These are phyloP conservation scores for Leucocoprinus leucothites DNA, from an alignment of 768 basidiomycete genomes.

Conservation along the genomic window DNA sequence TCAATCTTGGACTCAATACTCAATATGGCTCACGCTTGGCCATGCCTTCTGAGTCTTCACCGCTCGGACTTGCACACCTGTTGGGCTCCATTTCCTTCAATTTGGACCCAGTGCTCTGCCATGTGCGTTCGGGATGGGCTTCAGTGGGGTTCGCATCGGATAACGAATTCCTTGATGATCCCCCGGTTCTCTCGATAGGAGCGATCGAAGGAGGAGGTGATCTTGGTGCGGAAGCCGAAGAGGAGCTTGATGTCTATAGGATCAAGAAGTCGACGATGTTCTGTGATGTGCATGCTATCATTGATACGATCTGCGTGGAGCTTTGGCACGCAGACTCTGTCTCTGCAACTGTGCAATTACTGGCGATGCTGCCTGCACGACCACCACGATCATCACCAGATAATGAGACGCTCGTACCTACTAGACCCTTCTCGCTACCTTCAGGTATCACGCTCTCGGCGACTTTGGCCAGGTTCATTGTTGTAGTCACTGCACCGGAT, in stretches of 20 bases:
- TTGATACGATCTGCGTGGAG: constrained; percentile 27
- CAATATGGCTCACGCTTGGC: constrained; percentile 39
- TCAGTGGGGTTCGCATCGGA: constrained; percentile 29
- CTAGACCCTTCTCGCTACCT: constrained; percentile 33
- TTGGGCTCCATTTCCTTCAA: constrained; percentile 35
- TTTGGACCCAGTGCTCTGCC: constrained; percentile 51
- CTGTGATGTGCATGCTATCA: constrained; percentile 17
- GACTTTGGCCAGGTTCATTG: constrained; percentile 57
- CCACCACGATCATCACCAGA: constrained; percentile 12
- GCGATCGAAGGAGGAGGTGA: constrained; percentile 51
- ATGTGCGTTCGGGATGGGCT: constrained; percentile 39
- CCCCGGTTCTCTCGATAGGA: constrained; percentile 55
- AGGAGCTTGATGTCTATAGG: constrained; percentile 36
- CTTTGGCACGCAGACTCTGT: constrained; percentile 30
- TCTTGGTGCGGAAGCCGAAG: constrained; percentile 42
- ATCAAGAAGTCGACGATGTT: constrained; percentile 22
- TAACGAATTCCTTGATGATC: constrained; percentile 41
- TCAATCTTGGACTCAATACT: constrained; percentile 31
- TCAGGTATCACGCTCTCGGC: constrained; percentile 53
- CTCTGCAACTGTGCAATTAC: constrained; percentile 38
- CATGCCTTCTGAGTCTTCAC: constrained; percentile 3
- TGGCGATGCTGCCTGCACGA: constrained; percentile 33
- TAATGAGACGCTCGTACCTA: neutral
- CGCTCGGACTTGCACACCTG: constrained; percentile 41
- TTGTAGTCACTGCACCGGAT: constrained; percentile 77